A percentile compares a stretch with the other conserved stretches of the same genome.
These are phyloP conservation scores for Micromonas commoda DNA, from an alignment of 139 green algal species.

Conservation along the genomic window DNA sequence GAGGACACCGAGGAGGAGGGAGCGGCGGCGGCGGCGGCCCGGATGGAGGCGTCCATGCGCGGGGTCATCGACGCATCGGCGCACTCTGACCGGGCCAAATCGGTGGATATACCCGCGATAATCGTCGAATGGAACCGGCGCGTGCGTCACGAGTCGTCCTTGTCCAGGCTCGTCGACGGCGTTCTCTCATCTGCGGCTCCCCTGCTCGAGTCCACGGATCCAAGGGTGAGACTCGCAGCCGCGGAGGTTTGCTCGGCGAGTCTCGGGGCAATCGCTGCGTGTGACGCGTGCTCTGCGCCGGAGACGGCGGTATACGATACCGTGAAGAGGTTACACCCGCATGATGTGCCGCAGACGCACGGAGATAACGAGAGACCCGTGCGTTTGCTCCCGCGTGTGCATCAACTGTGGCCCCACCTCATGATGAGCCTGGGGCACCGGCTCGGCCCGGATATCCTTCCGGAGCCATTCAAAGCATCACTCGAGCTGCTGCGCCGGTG, in stretches of 20 bases:
- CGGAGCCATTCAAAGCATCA: neutral
- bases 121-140: neutral
- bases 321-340: neutral
- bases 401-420: constrained; percentile 1
- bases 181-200: neutral
- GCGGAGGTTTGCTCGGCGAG: neutral
- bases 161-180: neutral
- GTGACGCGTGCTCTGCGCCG: neutral
- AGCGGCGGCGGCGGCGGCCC: no score
- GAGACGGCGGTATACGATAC: neutral
- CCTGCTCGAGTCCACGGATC: neutral
- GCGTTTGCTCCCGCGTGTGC: neutral
- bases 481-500: neutral
- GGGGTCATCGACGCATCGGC: neutral
- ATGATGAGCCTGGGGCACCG: neutral
- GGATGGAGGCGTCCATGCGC: neutral
- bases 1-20: no score
- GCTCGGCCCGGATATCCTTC: no score
- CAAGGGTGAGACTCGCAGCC: neutral
- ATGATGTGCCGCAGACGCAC: neutral
- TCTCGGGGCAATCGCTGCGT: neutral
- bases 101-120: neutral
- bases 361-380: neutral
- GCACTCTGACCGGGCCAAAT: neutral
- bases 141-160: neutral